phyloP scores from a whole-genome alignment of 2,329 filamentous ascomycete species.

The Diplodia corticola region DNA sequence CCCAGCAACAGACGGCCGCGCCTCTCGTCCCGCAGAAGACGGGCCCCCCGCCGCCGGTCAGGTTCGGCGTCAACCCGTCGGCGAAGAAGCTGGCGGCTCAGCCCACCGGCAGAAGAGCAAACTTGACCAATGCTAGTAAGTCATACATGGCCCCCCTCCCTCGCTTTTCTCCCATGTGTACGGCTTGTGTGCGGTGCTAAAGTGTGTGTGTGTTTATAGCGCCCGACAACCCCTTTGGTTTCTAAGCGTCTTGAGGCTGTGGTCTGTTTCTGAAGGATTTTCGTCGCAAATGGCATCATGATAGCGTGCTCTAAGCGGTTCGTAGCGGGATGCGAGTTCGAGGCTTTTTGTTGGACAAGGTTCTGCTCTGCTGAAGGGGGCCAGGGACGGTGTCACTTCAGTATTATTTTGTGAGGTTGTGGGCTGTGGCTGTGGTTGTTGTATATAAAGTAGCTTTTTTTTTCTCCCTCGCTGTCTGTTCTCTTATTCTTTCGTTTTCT shows the following conservation, averaged over 20 bases:
- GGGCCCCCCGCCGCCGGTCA: conserved; percentile 80
- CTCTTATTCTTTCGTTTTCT: not conserved
- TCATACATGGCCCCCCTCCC: conserved; percentile 42
- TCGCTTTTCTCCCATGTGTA: not conserved
- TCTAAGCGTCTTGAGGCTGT: conserved; percentile 44
- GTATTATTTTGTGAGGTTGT: not conserved
- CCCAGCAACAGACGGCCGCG: conserved; percentile 58
- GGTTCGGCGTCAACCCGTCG: conserved; percentile 76
- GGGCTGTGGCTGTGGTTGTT: not conserved
- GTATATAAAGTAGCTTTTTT: conserved; percentile 4
- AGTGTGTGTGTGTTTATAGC: conserved; percentile 47
- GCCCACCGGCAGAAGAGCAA: conserved; percentile 84
- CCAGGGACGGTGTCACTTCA: not conserved
- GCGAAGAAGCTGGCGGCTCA: conserved; percentile 80
- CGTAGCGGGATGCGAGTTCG: not conserved
- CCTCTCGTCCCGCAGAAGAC: conserved; percentile 77
- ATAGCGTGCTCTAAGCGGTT: not conserved
- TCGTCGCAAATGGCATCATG: not conserved
- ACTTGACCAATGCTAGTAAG: conserved; percentile 94
- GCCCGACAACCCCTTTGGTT: conserved; percentile 70
- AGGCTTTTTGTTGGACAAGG: not conserved
- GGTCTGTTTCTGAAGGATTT: not conserved
- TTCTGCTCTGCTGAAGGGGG: not conserved
- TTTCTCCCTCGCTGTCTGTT: not conserved
- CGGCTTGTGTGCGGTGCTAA: conserved; percentile 1